Evolutionary conservation across 2,329 filamentous ascomycete species (phyloP).

Genomic region (Calonectria honghensis): DNA sequence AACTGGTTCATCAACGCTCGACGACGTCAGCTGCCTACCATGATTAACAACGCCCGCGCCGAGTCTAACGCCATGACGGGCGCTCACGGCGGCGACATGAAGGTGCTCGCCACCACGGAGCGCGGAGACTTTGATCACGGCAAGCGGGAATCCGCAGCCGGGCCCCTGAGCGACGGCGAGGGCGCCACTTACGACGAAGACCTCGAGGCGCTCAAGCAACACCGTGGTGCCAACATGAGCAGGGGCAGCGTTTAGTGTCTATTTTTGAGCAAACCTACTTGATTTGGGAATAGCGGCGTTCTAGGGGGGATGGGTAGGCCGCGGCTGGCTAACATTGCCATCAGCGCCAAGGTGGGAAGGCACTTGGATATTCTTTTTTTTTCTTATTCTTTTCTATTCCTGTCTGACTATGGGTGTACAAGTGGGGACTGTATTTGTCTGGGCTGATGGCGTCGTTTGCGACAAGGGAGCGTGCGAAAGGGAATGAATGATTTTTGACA

Average conservation of each 20-base stretch:
- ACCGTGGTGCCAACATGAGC: slow-evolving; percentile 61
- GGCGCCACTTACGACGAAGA: slow-evolving; percentile 67
- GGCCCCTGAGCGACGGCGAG: slow-evolving; percentile 69
- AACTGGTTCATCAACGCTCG: slow-evolving; percentile 90
- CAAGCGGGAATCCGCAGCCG: slow-evolving; percentile 60
- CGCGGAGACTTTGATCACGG: slow-evolving; percentile 61
- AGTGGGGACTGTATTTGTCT: slow-evolving; percentile 33
- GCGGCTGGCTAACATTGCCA: slow-evolving; percentile 49
- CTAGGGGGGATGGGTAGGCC: slow-evolving; percentile 34
- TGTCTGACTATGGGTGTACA: slow-evolving; percentile 35
- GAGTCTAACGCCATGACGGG: slow-evolving; percentile 69
- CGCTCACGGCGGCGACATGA: slow-evolving; percentile 60
- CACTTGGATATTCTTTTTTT: slow-evolving; percentile 14
- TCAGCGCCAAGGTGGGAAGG: slow-evolving; percentile 32
- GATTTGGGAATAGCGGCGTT: slow-evolving; percentile 49
- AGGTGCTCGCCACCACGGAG: slow-evolving; percentile 63
- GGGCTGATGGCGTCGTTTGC: slow-evolving; percentile 25
- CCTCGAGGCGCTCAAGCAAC: slow-evolving; percentile 57
- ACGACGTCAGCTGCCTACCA: slow-evolving; percentile 77
- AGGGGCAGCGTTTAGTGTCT: slow-evolving; percentile 67
- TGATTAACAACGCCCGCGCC: slow-evolving; percentile 74
- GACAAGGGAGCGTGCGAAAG: slow-evolving; percentile 11
- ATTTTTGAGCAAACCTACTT: slow-evolving; percentile 40
- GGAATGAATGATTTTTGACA: slow-evolving; percentile 33
- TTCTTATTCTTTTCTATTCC: slow-evolving; percentile 18